A percentile compares a stretch with the other conserved stretches of the same genome.
phyloP scores from a whole-genome alignment of 1,139 yeast species.

The Protomyces macrosporus region DNA sequence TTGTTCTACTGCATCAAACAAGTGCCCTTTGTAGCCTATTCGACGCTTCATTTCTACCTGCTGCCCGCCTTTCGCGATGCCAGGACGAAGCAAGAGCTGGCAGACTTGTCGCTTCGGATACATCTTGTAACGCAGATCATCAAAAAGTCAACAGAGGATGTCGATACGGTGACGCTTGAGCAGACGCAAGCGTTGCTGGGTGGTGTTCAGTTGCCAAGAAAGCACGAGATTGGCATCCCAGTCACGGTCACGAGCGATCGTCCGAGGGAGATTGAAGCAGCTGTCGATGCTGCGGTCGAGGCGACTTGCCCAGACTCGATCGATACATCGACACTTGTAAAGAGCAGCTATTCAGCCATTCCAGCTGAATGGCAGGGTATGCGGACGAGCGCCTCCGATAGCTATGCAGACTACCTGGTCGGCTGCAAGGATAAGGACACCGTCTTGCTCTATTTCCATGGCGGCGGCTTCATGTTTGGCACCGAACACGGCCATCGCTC shows the following conservation, averaged over 20 bases:
- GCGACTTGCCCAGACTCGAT: not conserved
- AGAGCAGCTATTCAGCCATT: not conserved
- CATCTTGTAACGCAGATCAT: not conserved
- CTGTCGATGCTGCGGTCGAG: slow-evolving; percentile 4
- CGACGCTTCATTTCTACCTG: not conserved
- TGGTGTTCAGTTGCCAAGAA: not conserved
- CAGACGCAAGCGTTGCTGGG: slow-evolving; percentile 6
- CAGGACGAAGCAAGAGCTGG: not conserved
- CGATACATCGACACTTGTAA: not conserved
- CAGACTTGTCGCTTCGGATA: not conserved
- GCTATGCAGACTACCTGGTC: not conserved
- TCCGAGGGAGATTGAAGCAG: not conserved
- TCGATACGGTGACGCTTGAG: slow-evolving; percentile 8
- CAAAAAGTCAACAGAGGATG: slow-evolving; percentile 5
- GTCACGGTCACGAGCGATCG: not conserved
- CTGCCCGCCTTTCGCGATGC: not conserved
- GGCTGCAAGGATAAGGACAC: slow-evolving; percentile 34
- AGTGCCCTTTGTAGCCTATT: not conserved
- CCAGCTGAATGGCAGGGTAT: not conserved
- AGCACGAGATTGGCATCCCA: slow-evolving; percentile 5
- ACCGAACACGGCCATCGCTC: slow-evolving; percentile 22
- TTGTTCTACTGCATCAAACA: not conserved
- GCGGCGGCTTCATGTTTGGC: slow-evolving; percentile 43
- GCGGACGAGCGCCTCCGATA: not conserved
- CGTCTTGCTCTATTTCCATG: slow-evolving; percentile 41